Evolutionary conservation across 441 rosid species (phyloP).

Genomic region (Eutrema salsugineum): DNA sequence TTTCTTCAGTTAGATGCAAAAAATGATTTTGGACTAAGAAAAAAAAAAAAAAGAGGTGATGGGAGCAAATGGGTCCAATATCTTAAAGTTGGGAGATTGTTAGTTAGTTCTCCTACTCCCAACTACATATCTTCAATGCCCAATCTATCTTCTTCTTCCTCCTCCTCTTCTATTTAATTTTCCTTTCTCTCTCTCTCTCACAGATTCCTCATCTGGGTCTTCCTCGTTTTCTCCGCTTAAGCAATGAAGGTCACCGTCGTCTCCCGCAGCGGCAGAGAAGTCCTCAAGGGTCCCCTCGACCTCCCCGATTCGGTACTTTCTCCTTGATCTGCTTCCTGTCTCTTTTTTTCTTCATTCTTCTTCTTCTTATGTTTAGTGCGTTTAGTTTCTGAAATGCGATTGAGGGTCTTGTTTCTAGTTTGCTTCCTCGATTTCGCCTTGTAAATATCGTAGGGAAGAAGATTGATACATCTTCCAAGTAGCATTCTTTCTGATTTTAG

Average conservation of each 20-base stretch:
- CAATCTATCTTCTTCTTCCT: conserved; percentile 6
- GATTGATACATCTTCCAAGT: background rate
- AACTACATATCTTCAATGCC: conserved; percentile 30
- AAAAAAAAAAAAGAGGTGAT: background rate
- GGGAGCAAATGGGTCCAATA: conserved; percentile 1
- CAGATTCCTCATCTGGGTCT: conserved; percentile 31
- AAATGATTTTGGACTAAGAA: background rate
- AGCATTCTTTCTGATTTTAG: background rate
- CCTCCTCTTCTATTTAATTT: conserved; percentile 2
- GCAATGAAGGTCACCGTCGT: conserved; percentile 75
- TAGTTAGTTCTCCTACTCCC: conserved; percentile 34
- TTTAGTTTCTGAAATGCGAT: background rate
- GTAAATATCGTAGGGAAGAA: background rate
- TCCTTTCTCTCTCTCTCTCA: background rate
- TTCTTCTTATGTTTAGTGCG: conserved; percentile 4
- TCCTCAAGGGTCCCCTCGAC: conserved; percentile 70
- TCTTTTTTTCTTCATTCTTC: background rate
- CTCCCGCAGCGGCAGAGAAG: conserved; percentile 83
- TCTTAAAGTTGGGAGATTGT: conserved; percentile 16
- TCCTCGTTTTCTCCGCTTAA: conserved; percentile 27
- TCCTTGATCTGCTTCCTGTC: background rate
- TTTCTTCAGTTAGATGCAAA: no score
- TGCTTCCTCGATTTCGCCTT: background rate
- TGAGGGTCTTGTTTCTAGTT: background rate
- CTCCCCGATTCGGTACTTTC: conserved; percentile 65